phyloP scores from a whole-genome alignment of 2,329 filamentous ascomycete genomes.

The Cladosporium sp. region DNA sequence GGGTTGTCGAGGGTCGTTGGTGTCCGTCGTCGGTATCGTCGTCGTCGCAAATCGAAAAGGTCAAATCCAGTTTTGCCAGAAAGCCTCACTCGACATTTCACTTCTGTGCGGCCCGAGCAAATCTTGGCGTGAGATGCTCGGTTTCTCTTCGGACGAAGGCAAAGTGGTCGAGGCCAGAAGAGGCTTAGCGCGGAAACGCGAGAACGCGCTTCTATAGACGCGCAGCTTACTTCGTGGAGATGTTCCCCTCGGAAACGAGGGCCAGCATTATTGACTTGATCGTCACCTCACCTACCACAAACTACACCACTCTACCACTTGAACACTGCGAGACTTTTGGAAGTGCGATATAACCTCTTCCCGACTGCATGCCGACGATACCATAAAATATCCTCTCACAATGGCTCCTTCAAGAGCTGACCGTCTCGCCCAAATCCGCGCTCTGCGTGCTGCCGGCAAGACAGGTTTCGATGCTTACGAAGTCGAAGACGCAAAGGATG shows the following conservation, averaged over 20 bases:
- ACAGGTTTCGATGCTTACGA: conserved; percentile 85
- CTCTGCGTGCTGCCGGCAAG: conserved; percentile 83
- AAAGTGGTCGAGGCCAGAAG: too few relatives aligned
- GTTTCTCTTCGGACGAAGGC: too few relatives aligned
- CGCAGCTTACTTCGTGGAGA: too few relatives aligned
- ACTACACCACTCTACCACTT: neutral
- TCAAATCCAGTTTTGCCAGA: neutral
- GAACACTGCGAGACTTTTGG: neutral
- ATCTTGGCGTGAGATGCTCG: conserved; percentile 1
- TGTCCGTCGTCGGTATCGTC: conserved; percentile 9
- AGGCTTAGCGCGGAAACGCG: too few relatives aligned
- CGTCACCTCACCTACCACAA: neutral
- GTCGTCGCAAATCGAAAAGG: neutral
- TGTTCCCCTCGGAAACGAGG: too few relatives aligned
- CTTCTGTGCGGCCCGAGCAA: neutral
- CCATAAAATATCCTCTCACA: neutral
- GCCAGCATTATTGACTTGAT: conserved; percentile 1
- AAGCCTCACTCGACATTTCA: neutral
- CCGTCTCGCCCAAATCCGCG: conserved; percentile 68
- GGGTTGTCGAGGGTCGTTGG: conserved; percentile 2
- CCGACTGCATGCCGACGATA: neutral
- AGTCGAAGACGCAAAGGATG: conserved; percentile 73
- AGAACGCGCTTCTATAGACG: too few relatives aligned
- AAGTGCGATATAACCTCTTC: neutral
- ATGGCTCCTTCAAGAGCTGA: conserved; percentile 33